Evolutionary conservation across 176 grass and related monocot species (phyloP), one percentile per base, ranked within the genome.

Genomic region (Rhipidocladum racemiflorum): DNA sequence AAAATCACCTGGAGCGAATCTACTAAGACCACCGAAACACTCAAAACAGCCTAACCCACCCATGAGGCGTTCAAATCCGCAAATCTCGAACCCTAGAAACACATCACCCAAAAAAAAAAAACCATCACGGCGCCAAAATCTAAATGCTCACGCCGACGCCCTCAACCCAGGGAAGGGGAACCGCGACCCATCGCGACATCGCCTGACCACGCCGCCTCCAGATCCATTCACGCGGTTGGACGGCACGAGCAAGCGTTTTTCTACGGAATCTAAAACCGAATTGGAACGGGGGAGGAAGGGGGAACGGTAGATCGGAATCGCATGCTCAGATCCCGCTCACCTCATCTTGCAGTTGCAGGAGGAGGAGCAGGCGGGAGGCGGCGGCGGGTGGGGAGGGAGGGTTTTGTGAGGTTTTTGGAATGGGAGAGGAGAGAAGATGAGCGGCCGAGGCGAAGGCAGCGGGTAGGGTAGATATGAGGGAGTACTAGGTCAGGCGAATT

Each of bases 331-430:
- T 63, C 36, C 9, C 2, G 32, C 82, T 77, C 71, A 89, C 87
- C 87, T 89, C 87, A 89, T 89, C 77, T 56, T 71, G 70, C 30
- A 36, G 44, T 34, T 4, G 32, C 16, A 24, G 72, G 7, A 36
- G 28, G 17, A n/a, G 51, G 67, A 12, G 86, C 67, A 27, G 66
- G 43, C 2, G 43, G 18, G 18, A 11, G 23, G 73, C 46, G 72
- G 74, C 25, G 82, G 82, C 70, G 80, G 25, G 59, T 20, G 18
- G 20, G 15, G 76, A 61, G 50, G 17, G 54, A 85, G 77, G 77
- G 87, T 85, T 89, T 89, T 81, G 44, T 16, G 77, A 71, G 87
- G 71, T 85, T 87, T 86, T 89, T 48, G 61, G 32, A 34, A 11
- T 42, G 40, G 42, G 28, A 35, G 8, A n/a, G 20, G 5, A 49